Percentiles rank a stretch among this genome's conserved stretches.
These are phyloP conservation scores for Achlya hypogyna DNA, from an alignment of 352 stramenopile genomes.

Conservation along the genomic window DNA sequence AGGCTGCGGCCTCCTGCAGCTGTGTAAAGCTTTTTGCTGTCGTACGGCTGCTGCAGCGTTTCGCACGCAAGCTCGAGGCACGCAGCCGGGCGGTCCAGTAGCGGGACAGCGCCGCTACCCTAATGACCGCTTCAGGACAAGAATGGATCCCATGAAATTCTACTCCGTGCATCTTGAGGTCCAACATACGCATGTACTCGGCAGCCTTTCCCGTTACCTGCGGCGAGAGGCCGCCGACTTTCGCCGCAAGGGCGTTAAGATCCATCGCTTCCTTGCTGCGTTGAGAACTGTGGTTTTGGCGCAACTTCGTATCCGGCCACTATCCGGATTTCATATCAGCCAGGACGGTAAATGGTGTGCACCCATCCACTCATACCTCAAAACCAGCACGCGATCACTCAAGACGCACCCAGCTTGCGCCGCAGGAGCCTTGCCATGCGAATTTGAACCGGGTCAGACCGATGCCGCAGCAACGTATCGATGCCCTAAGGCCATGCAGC, in stretches of 20 bases:
- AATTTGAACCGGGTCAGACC: no score
- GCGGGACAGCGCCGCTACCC: neutral
- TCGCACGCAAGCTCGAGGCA: conserved; percentile 18
- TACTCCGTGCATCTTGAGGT: conserved; percentile 15
- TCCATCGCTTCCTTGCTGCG: conserved; percentile 10
- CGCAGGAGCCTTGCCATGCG: no score
- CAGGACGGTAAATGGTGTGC: no score
- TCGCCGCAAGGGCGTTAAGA: conserved; percentile 1
- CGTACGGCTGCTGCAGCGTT: conserved; percentile 10
- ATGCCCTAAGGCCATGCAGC: no score
- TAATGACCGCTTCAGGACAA: neutral
- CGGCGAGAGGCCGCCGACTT: conserved; percentile 10
- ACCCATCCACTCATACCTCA: no score
- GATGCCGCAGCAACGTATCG: no score
- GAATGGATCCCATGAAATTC: neutral
- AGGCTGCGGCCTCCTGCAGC: conserved; percentile 6
- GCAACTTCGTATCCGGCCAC: no score
- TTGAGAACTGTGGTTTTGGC: no score
- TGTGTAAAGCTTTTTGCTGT: conserved; percentile 14
- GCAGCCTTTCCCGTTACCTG: conserved; percentile 2
- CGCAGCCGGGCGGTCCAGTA: conserved; percentile 12
- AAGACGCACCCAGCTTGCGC: no score
- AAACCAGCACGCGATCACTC: no score
- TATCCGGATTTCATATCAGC: no score
- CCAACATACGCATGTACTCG: conserved; percentile 12